Evolutionary conservation across 2,329 filamentous ascomycete genomes (phyloP), one percentile per base, ranked within the genome.

Genomic region (Colletotrichum cereale): DNA sequence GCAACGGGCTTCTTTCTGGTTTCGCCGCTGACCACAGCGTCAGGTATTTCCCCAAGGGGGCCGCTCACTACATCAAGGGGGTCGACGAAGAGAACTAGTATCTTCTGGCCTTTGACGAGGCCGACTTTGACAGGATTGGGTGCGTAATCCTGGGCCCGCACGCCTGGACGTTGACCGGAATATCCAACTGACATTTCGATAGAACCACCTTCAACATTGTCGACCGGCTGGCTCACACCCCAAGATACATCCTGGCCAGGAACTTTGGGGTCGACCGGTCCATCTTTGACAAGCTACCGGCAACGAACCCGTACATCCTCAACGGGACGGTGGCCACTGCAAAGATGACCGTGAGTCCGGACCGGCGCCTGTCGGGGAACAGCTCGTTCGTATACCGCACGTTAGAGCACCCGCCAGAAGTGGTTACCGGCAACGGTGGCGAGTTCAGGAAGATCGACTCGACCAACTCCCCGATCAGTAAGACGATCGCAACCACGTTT

Each of bases 191-290:
- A 63, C 6, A n/a, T 29, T 21, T 6, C 3, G n/a, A 10, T 31
- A 88, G 88, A n/a, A 91, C 89, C 0, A 92, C 91, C 0, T 93
- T 93, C 84, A 91, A 90, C 81, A 84, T 93, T 31, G 90, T 91
- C 73, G 91, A 93, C 81, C 93, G 91, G 91, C 84, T 93, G 44
- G 82, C 86, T 0, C 90, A 92, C 76, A 93, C 90, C 0, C 91
- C 91, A 0, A 88, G 86, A 62, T 74, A 78, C 55, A 84, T 93
- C 55, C 82, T 93, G 0, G 90, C 90, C 44, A 92, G 91, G 81
- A 93, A 92, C 82, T 92, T 93, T 74, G 89, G 89, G 29, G 85
- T 93, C 26, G 83, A 88, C 60, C 84, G 85, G 29, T 86, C 86
- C 0, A 85, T 90, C 56, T 92, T 93, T 73, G 83, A 87, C 73